Evolutionary conservation across 169 alveolate species (phyloP).

Genomic region (Eimeria acervulina): DNA sequence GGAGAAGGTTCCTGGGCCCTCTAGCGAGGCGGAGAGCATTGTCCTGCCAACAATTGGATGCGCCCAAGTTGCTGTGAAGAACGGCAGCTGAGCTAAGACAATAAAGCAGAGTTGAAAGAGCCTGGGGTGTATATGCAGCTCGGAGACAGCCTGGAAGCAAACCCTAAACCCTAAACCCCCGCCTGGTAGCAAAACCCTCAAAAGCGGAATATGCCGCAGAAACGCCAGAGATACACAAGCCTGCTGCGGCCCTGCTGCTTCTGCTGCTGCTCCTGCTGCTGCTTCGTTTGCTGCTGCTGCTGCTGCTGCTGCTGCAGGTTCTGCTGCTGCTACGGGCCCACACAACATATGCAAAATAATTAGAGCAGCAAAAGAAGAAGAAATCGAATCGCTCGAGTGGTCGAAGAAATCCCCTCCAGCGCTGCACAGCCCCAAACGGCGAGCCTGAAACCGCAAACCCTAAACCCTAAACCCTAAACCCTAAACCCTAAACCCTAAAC

Average conservation of each 20-base stretch:
- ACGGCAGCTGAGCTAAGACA: conserved; percentile 53
- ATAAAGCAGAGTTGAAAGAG: conserved; percentile 25
- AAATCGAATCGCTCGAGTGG: conserved; percentile 77
- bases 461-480: conserved; percentile 20
- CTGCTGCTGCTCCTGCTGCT: conserved; percentile 25
- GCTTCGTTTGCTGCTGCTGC: no score
- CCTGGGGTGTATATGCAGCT: not conserved
- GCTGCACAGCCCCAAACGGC: conserved; percentile 73
- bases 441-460: conserved; percentile 66
- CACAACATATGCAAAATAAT: not conserved
- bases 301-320: no score
- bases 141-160: conserved; percentile 16
- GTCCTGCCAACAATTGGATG: conserved; percentile 79
- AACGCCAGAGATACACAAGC: conserved; percentile 33
- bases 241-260: conserved; percentile 61
- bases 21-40: conserved; percentile 68
- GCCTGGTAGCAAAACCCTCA: not conserved
- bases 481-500: conserved; percentile 1
- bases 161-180: conserved; percentile 51
- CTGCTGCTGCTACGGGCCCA: not conserved
- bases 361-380: conserved; percentile 56
- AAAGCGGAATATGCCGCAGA: not conserved
- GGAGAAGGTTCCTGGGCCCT: conserved; percentile 53
- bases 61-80: conserved; percentile 80
- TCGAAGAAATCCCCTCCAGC: conserved; percentile 81